These are phyloP conservation scores for Ziziphus jujuba DNA, from an alignment of 306 rosid species.

Conservation along the genomic window DNA sequence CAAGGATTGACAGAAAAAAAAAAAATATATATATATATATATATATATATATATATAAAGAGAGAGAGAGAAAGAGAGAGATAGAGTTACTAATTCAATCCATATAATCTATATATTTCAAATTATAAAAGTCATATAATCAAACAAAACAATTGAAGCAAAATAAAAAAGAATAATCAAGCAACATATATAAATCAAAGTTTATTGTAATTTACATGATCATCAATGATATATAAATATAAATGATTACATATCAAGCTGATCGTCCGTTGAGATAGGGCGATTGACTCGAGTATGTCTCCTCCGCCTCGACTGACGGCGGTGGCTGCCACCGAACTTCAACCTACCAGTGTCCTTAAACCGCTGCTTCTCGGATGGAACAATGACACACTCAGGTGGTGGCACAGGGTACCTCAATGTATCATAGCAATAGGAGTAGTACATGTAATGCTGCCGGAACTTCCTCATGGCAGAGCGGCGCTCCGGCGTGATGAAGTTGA, in stretches of 20 bases:
- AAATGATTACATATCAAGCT: constrained; percentile 24
- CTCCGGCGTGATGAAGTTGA: constrained; percentile 34
- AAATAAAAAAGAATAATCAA: constrained; percentile 8
- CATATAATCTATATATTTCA: no score
- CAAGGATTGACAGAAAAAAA: no score
- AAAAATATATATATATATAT: no score
- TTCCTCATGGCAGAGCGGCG: constrained; percentile 61
- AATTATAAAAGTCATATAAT: no score
- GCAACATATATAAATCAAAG: constrained; percentile 6
- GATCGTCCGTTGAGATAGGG: constrained; percentile 23
- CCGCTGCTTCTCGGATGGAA: constrained; percentile 44
- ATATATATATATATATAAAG: no score
- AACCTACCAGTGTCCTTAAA: constrained; percentile 75
- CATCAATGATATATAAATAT: neutral
- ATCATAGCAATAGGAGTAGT: constrained; percentile 87
- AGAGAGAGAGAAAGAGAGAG: no score
- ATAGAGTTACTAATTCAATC: no score
- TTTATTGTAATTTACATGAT: constrained; percentile 1
- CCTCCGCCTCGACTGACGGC: constrained; percentile 50
- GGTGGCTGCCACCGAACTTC: constrained; percentile 83
- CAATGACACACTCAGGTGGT: constrained; percentile 68
- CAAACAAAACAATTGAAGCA: no score
- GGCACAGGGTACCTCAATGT: constrained; percentile 53
- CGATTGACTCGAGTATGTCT: constrained; percentile 16
- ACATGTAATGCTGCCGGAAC: constrained; percentile 75